A percentile compares a stretch with the other conserved stretches of the same genome.
These are phyloP conservation scores for Microthyrium microscopicum DNA, from an alignment of 2,329 filamentous ascomycete species.

Conservation along the genomic window DNA sequence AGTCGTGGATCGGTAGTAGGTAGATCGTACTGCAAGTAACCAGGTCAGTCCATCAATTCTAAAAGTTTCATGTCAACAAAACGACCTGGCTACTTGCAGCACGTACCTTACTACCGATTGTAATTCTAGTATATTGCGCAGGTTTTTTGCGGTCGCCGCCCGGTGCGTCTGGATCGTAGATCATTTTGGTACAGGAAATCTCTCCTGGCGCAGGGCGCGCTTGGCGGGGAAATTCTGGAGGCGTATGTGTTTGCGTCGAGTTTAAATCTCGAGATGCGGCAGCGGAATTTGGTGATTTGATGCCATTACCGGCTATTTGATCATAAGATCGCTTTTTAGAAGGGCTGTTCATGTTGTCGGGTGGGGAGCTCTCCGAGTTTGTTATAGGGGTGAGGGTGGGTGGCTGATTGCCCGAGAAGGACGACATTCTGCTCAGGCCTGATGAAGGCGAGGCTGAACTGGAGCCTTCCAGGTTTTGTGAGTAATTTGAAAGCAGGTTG, in stretches of 20 bases:
- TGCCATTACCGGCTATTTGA: conserved; percentile 14
- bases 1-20: conserved; percentile 73
- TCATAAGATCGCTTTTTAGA: conserved; percentile 24
- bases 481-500: too few relatives aligned
- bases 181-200: conserved; percentile 40
- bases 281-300: conserved; percentile 16
- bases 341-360: conserved; percentile 39
- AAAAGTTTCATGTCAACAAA: conserved; percentile 8
- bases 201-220: conserved; percentile 34
- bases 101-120: conserved; percentile 30
- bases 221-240: conserved; percentile 26
- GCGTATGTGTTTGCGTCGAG: conserved; percentile 24
- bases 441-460: background rate
- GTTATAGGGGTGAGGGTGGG: conserved; percentile 49
- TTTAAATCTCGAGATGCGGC: conserved; percentile 18
- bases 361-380: conserved; percentile 48
- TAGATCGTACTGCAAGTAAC: conserved; percentile 53
- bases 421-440: conserved; percentile 26
- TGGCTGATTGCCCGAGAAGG: conserved; percentile 36
- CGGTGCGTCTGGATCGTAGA: conserved; percentile 48
- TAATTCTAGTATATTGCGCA: conserved; percentile 32
- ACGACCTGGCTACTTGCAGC: conserved; percentile 8
- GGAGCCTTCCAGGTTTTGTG: too few relatives aligned
- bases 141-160: conserved; percentile 36
- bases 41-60: conserved; percentile 7